Base-by-base conservation (phyloP, 805 yeast species). In the Torulaspora microellipsoides region DNA sequence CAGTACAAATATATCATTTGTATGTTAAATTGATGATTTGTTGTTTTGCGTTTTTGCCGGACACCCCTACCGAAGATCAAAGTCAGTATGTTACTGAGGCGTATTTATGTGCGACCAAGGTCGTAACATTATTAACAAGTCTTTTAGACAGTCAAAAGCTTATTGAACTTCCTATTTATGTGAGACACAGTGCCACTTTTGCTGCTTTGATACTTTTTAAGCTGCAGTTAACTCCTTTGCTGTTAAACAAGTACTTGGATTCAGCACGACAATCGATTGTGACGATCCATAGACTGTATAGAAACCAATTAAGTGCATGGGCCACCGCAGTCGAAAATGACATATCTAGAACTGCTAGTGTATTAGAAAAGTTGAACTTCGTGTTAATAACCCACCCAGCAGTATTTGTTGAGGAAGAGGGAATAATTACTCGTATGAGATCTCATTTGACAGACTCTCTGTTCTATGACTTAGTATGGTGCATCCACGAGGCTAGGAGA, bases 301-400 rank as follows among this genome's bases (percentile, higher is more conserved):
- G 96, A 64, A 90, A 90, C 59, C 89, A 91, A 64, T 70, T 88
- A 31, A 82, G 93, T 3, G 90, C 95, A 6, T 90, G 97, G 97
- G 82, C 85, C 51, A 85, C 83, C 38, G 63, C 64, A 38, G 85
- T 89, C 31, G 87, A 87, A 48, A 89, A 87, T 66, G 97, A 90
- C 65, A 84, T 90, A 27, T 83, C 95, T 2, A 74, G 97, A 62
- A 85, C 95, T 0, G 96, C 97, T 2, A 87, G 86, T 50, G 91
- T 89, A 8, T 71, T 90, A 54, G 97, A 90, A 55, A 87, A 88
- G 58, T 72, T 90, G 56, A 90, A 90, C 60, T 83, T 85, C 59
- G 96, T 87, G 6, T 72, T 90, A 34, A 83, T 85, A 46, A 85
- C 95, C 0, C 88, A 87, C 56, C 96, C 97, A 1, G 90, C 88